Percentiles rank a stretch among this genome's conserved stretches.
Evolutionary conservation across 2,329 filamentous ascomycete genomes (phyloP).

Genomic region (Stylonectria norvegica): DNA sequence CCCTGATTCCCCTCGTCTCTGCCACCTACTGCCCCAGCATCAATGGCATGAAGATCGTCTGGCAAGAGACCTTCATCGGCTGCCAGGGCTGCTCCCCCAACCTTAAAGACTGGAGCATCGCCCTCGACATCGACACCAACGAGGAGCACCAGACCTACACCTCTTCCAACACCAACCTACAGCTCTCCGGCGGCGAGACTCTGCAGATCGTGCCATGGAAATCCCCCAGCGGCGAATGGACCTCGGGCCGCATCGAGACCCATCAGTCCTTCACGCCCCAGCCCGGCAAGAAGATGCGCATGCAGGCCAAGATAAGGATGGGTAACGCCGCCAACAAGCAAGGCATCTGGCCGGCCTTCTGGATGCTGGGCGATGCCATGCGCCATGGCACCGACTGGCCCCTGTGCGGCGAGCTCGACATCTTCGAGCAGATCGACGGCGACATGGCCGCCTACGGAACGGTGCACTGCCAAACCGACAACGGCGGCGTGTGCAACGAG

Average conservation of each 20-base stretch:
- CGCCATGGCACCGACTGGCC: constrained; percentile 47
- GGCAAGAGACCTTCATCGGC: constrained; percentile 46
- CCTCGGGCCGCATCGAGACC: constrained; percentile 49
- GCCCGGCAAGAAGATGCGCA: constrained; percentile 38
- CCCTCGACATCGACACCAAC: constrained; percentile 44
- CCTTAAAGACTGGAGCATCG: constrained; percentile 43
- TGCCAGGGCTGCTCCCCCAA: constrained; percentile 36
- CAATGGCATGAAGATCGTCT: constrained; percentile 40
- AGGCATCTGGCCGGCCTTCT: constrained; percentile 54
- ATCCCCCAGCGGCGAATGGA: constrained; percentile 41
- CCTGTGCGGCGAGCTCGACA: constrained; percentile 48
- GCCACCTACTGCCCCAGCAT: constrained; percentile 39
- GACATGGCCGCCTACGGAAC: constrained; percentile 44
- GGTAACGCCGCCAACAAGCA: constrained; percentile 40
- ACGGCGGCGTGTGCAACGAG: constrained; percentile 47
- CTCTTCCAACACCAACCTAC: constrained; percentile 42
- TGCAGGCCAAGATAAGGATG: constrained; percentile 45
- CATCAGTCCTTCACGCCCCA: constrained; percentile 44
- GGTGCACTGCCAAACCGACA: constrained; percentile 42
- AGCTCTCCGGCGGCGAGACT: constrained; percentile 49
- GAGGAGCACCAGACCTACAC: constrained; percentile 50
- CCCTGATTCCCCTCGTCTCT: constrained; percentile 24
- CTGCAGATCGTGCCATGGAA: constrained; percentile 49
- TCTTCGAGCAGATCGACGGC: constrained; percentile 49
- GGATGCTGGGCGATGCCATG: constrained; percentile 47